Evolutionary conservation across 495 filamentous ascomycete species (phyloP).

Genomic region (Aspergillus cristatus): DNA sequence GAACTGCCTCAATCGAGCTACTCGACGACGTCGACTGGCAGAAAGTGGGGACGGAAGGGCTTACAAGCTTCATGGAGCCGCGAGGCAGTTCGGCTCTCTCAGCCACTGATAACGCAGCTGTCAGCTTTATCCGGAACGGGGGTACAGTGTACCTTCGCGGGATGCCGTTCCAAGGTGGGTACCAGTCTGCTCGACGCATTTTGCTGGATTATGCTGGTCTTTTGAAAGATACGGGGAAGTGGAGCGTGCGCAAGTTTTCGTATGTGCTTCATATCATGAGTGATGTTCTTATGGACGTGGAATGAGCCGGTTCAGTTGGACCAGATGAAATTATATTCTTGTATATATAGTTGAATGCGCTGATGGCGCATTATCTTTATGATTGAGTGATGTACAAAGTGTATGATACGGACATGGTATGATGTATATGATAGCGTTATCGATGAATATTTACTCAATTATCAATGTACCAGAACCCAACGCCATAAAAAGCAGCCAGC

Average conservation of each 20-base stretch:
- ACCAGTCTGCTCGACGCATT: constrained; percentile 39
- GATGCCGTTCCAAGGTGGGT: constrained; percentile 37
- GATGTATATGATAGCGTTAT: too few species aligned
- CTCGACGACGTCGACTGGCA: constrained; percentile 44
- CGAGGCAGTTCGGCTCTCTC: constrained; percentile 21
- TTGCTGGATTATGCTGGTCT: constrained; percentile 42
- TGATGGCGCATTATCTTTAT: too few species aligned
- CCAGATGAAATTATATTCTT: too few species aligned
- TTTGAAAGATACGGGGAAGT: constrained; percentile 43
- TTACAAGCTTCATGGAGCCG: constrained; percentile 34
- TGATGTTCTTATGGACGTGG: constrained; percentile 41
- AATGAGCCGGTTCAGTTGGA: neutral
- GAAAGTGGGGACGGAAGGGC: constrained; percentile 30
- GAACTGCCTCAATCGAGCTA: constrained; percentile 34
- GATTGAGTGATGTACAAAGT: too few species aligned
- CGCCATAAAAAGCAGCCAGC: too few species aligned
- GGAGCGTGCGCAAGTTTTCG: constrained; percentile 39
- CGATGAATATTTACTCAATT: too few species aligned
- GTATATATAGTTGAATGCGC: too few species aligned
- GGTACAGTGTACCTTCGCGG: constrained; percentile 40
- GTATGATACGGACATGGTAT: too few species aligned
- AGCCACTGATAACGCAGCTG: constrained; percentile 25
- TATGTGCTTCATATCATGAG: constrained; percentile 46
- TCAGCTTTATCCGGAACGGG: constrained; percentile 44
- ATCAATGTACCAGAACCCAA: too few species aligned